Conservation (phyloP, 768 basidiomycete genomes). For the Psilocybe cubensis region DNA sequence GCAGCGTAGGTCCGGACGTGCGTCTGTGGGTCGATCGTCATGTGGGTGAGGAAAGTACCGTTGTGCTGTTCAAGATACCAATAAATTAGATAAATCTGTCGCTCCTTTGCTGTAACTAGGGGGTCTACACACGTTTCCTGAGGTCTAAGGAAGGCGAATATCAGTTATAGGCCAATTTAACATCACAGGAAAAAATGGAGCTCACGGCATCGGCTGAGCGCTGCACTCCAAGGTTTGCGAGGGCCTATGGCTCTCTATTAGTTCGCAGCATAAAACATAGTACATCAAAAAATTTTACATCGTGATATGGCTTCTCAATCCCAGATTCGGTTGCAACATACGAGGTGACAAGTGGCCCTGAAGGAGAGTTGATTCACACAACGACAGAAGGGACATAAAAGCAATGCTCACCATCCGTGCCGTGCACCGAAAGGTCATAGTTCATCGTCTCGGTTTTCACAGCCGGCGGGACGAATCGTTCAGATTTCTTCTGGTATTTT, state of each 20-base stretch:
- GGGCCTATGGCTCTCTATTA: background rate
- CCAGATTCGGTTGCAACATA: background rate
- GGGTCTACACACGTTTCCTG: slow-evolving; percentile 1
- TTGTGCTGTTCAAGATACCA: background rate
- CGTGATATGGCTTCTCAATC: background rate
- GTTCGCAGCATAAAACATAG: no score
- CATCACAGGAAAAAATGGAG: background rate
- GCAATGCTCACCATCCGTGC: slow-evolving; percentile 1
- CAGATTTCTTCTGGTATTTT: slow-evolving; percentile 4
- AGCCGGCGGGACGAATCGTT: background rate
- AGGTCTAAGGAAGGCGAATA: background rate
- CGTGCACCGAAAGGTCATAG: slow-evolving; percentile 1
- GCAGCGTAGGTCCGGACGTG: background rate
- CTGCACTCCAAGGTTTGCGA: slow-evolving; percentile 3
- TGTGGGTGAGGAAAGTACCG: slow-evolving; percentile 2
- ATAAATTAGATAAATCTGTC: background rate
- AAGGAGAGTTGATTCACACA: background rate
- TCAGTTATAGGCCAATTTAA: background rate
- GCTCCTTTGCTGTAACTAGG: no score
- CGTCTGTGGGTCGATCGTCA: slow-evolving; percentile 1
- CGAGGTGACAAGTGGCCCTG: background rate
- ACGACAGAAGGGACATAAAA: background rate
- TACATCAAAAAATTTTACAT: background rate
- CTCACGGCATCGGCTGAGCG: slow-evolving; percentile 1
- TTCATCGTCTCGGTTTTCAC: slow-evolving; percentile 4